These are phyloP conservation scores for Solanum piurae DNA, from an alignment of 257 asterid genomes.

Conservation along the genomic window DNA sequence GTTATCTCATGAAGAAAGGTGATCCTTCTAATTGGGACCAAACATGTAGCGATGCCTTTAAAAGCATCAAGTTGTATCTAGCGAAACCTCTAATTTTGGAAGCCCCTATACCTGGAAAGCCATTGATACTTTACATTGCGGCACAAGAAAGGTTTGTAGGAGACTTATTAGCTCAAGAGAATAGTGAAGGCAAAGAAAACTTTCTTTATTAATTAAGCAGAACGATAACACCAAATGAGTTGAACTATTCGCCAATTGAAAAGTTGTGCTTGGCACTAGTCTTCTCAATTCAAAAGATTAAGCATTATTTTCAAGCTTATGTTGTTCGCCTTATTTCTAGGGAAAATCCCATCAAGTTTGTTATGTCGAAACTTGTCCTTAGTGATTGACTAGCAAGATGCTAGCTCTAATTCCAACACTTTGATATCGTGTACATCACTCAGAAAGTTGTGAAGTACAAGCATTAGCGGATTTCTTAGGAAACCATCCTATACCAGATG, in stretches of 20 bases:
- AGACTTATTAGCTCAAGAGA: neutral
- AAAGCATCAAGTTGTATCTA: too few species aligned
- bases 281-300: neutral
- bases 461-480: neutral
- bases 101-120: neutral
- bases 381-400: neutral
- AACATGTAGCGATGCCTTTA: too few species aligned
- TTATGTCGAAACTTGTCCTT: too few species aligned
- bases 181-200: neutral
- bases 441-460: too few species aligned
- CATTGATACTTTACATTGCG: neutral
- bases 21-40: too few species aligned
- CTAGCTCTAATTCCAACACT: neutral
- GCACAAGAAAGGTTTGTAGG: neutral
- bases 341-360: neutral
- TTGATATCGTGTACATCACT: neutral
- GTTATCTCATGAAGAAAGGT: too few species aligned
- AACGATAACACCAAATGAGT: neutral
- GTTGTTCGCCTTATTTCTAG: neutral
- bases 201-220: neutral
- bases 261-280: neutral
- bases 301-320: neutral
- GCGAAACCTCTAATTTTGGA: too few species aligned
- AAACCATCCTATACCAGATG: neutral
- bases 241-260: too few species aligned